phyloP scores from a whole-genome alignment of 805 yeast species.

The Ogataea siamensis region DNA sequence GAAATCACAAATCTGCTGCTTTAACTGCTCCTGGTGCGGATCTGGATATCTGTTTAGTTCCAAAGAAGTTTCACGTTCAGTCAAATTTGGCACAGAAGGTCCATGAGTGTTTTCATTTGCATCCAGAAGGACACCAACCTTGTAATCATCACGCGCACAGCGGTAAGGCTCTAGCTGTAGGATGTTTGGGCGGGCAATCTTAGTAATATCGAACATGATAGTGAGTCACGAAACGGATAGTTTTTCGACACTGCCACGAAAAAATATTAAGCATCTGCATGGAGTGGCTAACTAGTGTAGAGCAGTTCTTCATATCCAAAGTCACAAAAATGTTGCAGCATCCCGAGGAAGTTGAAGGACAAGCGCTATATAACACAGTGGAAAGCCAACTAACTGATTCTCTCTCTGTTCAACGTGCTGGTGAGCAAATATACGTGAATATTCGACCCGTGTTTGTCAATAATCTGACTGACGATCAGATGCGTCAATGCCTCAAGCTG shows the following conservation, averaged over 20 bases:
- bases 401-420: background rate
- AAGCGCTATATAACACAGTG: background rate
- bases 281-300: background rate
- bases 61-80: slow-evolving; percentile 43
- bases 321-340: background rate
- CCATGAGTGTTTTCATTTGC: slow-evolving; percentile 97
- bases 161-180: slow-evolving; percentile 82
- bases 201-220: slow-evolving; percentile 50
- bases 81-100: slow-evolving; percentile 57
- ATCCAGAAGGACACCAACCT: slow-evolving; percentile 82
- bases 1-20: slow-evolving; percentile 65
- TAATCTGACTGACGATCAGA: slow-evolving; percentile 1
- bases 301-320: background rate
- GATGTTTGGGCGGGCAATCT: slow-evolving; percentile 82
- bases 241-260: slow-evolving; percentile 6
- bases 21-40: slow-evolving; percentile 84
- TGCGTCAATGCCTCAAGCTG: slow-evolving; percentile 20
- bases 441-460: slow-evolving; percentile 6
- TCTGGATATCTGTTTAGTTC: slow-evolving; percentile 93
- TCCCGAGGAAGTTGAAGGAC: slow-evolving; percentile 2
- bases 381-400: background rate
- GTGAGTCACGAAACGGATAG: slow-evolving; percentile 2
- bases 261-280: background rate
- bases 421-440: background rate
- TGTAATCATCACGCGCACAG: slow-evolving; percentile 95